Evolutionary conservation across 768 basidiomycete genomes (phyloP), one percentile per base, ranked within the genome.

Genomic region (Fistulinella prunicolor): DNA sequence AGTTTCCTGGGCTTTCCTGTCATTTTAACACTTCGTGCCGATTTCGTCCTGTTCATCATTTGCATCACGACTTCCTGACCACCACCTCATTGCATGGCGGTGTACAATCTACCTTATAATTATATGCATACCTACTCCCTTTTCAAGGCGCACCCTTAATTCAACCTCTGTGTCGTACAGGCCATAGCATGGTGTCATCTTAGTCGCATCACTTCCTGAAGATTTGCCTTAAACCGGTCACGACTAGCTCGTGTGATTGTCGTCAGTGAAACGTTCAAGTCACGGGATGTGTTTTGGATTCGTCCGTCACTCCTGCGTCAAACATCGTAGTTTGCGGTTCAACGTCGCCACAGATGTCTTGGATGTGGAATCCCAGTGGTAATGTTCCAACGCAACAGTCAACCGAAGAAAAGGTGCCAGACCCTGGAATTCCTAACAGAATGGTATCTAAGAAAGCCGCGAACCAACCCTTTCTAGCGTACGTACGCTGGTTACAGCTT

Each of bases 401-500:
- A 34, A 60, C 74, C 10, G 66, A 71, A 42, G 72, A 79, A 46
- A 79, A 79, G 67, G 80, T 82, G 4, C 64, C 71, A 55, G 86
- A 89, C 67, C 85, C 86, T 46, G 54, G 67, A 44, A 79, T 84
- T 51, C 79, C 83, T 2, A 75, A 78, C 49, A 78, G 87, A 56
- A 78, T 80, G 74, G 89, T 94, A 32, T 80, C 85, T 22, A 81
- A 79, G 54, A 95, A 94, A 72, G 69, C 81, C 36, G 89, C 92
- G 24, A 96, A 95, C 70, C 74, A 76, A 50, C 89, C 94, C 9
- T 93, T 90, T 69, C 78, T 94, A 23, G 81, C 81, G 82, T 92
- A 72, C 54, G 83, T 77, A 32, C 60, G 65, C 24, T 34, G 10
- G 14, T 17, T 10, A 22, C 41, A 17, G 16, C 12, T 34, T 20